Conservation (phyloP, 2,329 filamentous ascomycete species). For the Xylariaceae sp. region DNA sequence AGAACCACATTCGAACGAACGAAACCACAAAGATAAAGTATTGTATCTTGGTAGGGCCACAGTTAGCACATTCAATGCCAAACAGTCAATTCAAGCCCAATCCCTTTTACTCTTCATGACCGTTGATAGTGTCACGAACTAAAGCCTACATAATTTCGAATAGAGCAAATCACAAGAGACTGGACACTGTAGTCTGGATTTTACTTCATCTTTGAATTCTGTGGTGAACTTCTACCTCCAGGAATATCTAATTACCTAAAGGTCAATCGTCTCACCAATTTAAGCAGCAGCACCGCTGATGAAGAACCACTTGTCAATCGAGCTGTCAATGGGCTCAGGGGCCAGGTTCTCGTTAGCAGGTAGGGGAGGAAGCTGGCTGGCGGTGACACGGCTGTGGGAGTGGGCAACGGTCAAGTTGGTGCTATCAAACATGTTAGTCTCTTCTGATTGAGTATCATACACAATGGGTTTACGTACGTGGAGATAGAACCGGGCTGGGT, state of each 20-base stretch:
- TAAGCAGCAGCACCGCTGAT: slow-evolving; percentile 93
- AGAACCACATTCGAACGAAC: background rate
- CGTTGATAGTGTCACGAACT: background rate
- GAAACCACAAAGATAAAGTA: no score
- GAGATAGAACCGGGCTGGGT: slow-evolving; percentile 69
- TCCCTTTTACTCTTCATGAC: background rate
- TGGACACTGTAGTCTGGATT: slow-evolving; percentile 10
- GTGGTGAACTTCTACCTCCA: slow-evolving; percentile 9
- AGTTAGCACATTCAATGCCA: background rate
- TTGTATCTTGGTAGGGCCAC: no score
- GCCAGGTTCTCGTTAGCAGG: slow-evolving; percentile 73
- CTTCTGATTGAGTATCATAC: background rate
- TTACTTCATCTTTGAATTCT: slow-evolving; percentile 14
- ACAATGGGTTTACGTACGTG: slow-evolving; percentile 56
- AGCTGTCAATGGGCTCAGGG: slow-evolving; percentile 86
- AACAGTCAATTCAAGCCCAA: background rate
- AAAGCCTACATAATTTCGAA: slow-evolving; percentile 6
- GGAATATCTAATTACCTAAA: slow-evolving; percentile 29
- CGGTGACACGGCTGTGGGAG: slow-evolving; percentile 66
- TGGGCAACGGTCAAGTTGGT: slow-evolving; percentile 73
- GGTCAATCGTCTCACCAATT: slow-evolving; percentile 28
- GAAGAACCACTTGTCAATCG: slow-evolving; percentile 99
- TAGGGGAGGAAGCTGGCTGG: slow-evolving; percentile 68
- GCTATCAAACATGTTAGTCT: slow-evolving; percentile 41
- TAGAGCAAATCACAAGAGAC: slow-evolving; percentile 10